phyloP scores from a whole-genome alignment of 495 filamentous ascomycete genomes.

The Neurospora sp. region DNA sequence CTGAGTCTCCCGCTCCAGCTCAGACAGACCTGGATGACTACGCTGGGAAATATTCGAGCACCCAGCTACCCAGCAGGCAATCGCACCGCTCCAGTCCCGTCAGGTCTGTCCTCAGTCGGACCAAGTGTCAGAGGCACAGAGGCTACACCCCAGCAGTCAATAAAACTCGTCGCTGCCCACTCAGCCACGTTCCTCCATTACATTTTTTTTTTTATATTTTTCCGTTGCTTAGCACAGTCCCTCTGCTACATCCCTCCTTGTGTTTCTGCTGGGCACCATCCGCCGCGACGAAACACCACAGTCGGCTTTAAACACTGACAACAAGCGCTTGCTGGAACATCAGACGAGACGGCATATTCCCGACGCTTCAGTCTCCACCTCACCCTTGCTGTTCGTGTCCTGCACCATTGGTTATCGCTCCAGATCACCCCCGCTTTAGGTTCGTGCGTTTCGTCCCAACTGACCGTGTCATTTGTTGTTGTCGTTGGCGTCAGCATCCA shows the following conservation, averaged over 20 bases:
- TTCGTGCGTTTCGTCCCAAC: neutral
- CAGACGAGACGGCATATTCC: neutral
- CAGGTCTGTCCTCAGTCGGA: neutral
- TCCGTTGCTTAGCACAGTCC: neutral
- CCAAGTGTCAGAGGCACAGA: slow-evolving; percentile 5
- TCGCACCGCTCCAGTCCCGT: slow-evolving; percentile 10
- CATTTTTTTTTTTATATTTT: slow-evolving; percentile 8
- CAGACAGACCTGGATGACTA: neutral
- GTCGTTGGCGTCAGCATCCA: neutral
- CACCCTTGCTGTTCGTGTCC: neutral
- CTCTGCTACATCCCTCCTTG: slow-evolving; percentile 15
- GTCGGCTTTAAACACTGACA: neutral
- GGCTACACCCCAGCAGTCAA: slow-evolving; percentile 22
- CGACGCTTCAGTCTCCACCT: neutral
- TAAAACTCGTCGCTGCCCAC: slow-evolving; percentile 28
- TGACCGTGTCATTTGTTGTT: neutral
- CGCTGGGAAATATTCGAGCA: neutral
- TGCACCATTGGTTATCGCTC: neutral
- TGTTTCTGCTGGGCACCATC: slow-evolving; percentile 8
- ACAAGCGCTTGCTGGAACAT: neutral
- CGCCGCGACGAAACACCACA: slow-evolving; percentile 10
- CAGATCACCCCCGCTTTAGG: neutral
- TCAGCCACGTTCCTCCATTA: slow-evolving; percentile 18
- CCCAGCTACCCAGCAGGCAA: neutral
- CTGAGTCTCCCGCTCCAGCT: neutral